Evolutionary conservation across 176 grass and related monocot species (phyloP).

Genomic region (Chloris gayana): DNA sequence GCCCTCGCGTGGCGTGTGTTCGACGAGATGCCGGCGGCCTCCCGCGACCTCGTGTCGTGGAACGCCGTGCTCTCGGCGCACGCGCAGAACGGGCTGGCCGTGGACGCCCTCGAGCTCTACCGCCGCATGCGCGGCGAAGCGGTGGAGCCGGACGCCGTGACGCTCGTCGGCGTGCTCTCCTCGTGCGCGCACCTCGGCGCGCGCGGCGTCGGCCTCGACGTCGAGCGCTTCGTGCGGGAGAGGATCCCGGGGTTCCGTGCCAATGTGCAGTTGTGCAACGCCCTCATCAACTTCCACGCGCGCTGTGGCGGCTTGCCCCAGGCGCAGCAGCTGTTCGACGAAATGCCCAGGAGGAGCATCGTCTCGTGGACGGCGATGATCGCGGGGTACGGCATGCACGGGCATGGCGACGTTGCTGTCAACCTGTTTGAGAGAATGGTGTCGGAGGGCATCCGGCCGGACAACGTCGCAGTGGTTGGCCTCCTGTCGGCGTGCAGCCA

Average conservation of each 20-base stretch:
- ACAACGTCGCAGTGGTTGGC: slow-evolving; percentile 55
- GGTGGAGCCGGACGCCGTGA: slow-evolving; percentile 60
- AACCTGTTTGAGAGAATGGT: slow-evolving; percentile 61
- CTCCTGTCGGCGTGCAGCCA: slow-evolving; percentile 71
- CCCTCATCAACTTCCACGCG: slow-evolving; percentile 67
- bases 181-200: slow-evolving; percentile 62
- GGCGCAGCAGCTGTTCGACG: slow-evolving; percentile 59
- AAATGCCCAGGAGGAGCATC: slow-evolving; percentile 57
- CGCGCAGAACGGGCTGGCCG: slow-evolving; percentile 62
- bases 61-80: slow-evolving; percentile 67
- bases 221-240: slow-evolving; percentile 40
- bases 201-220: slow-evolving; percentile 37
- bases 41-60: slow-evolving; percentile 64
- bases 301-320: slow-evolving; percentile 43
- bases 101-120: slow-evolving; percentile 56
- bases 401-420: slow-evolving; percentile 46
- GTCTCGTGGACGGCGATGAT: slow-evolving; percentile 74
- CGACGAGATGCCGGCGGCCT: slow-evolving; percentile 37
- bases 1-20: slow-evolving; percentile 48
- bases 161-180: slow-evolving; percentile 62
- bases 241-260: slow-evolving; percentile 26
- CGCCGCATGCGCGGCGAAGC: slow-evolving; percentile 36
- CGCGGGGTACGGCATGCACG: slow-evolving; percentile 67
- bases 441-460: slow-evolving; percentile 41
- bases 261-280: slow-evolving; percentile 66